Conservation (phyloP, 2,329 filamentous ascomycete genomes). For the Graphiopsis chlorocephala region DNA sequence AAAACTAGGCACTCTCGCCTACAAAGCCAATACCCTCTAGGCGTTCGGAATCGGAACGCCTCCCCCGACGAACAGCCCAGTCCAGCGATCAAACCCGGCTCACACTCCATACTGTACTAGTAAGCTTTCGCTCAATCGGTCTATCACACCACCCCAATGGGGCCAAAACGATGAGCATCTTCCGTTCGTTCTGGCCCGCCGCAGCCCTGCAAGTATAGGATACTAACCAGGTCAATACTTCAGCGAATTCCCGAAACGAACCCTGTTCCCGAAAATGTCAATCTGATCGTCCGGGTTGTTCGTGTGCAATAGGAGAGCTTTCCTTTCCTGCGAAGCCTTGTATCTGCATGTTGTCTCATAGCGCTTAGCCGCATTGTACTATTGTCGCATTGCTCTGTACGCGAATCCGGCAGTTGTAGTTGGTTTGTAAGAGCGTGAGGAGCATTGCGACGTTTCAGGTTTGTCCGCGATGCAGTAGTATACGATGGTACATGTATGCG, state of each 20-base stretch:
- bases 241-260: neutral
- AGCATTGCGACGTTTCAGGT: neutral
- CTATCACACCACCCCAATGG: neutral
- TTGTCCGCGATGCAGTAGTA: neutral
- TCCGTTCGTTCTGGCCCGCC: neutral
- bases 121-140: neutral
- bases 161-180: neutral
- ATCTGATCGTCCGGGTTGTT: neutral
- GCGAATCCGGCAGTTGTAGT: neutral
- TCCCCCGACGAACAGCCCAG: neutral
- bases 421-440: neutral
- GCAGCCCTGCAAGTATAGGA: neutral
- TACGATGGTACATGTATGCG: neutral
- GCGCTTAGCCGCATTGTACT: neutral
- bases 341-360: neutral
- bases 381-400: neutral
- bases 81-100: neutral
- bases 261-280: neutral
- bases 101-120: neutral
- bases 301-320: neutral
- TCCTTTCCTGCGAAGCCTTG: neutral
- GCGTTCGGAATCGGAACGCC: neutral
- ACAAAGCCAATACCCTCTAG: neutral
- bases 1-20: neutral
- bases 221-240: neutral